phyloP scores from a whole-genome alignment of 164 flowering plant genomes.

The Akebia trifoliata region DNA sequence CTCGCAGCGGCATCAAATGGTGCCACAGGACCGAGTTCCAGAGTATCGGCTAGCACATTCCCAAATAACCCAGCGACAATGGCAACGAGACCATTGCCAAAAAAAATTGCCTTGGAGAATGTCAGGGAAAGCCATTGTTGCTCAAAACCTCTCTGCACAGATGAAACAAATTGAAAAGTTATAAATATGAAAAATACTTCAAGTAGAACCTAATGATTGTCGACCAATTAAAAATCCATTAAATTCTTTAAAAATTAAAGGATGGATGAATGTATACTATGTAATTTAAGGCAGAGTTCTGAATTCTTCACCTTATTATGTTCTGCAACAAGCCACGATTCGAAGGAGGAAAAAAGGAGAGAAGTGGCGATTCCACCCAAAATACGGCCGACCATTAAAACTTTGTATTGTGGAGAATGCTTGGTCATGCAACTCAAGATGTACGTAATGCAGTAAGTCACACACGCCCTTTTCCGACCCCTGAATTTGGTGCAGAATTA shows the following conservation, averaged over 20 bases:
- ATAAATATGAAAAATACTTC: background rate
- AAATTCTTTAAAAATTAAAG: background rate
- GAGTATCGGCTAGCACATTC: slow-evolving; percentile 65
- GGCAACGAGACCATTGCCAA: slow-evolving; percentile 95
- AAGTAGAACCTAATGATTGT: background rate
- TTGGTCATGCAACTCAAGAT: slow-evolving; percentile 95
- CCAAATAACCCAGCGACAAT: slow-evolving; percentile 83
- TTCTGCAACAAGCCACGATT: slow-evolving; percentile 99
- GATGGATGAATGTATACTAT: background rate
- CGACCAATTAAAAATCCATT: background rate
- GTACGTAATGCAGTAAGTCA: slow-evolving; percentile 94
- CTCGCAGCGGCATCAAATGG: slow-evolving; percentile 96
- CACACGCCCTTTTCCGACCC: slow-evolving; percentile 95
- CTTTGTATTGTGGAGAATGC: slow-evolving; percentile 89
- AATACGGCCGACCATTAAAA: slow-evolving; percentile 91
- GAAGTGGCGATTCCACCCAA: slow-evolving; percentile 98
- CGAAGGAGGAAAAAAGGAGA: slow-evolving; percentile 91
- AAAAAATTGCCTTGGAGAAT: slow-evolving; percentile 91
- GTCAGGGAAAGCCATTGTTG: slow-evolving; percentile 93
- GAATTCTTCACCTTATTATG: slow-evolving; percentile 77
- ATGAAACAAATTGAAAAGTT: background rate
- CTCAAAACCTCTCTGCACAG: slow-evolving; percentile 78
- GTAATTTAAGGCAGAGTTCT: background rate
- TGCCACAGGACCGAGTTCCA: slow-evolving; percentile 85
- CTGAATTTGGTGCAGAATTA: slow-evolving; percentile 32